Conservation (phyloP, 108 stramenopile genomes). For the Asterionellopsis glacialis region DNA sequence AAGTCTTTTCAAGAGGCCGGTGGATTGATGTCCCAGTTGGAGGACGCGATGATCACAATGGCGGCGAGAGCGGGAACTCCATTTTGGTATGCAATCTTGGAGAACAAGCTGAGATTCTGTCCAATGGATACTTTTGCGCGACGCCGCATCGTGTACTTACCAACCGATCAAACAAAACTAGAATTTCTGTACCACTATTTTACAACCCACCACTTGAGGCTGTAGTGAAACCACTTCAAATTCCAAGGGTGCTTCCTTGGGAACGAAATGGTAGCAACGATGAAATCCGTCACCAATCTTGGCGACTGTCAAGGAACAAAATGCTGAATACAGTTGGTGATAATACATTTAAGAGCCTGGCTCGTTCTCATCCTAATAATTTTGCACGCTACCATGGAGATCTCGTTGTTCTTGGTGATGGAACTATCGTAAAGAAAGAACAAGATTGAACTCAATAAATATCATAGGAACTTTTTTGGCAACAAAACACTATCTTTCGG, state of each 20-base stretch:
- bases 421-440: conserved; percentile 17
- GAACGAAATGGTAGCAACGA: conserved; percentile 1
- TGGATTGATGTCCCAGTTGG: conserved; percentile 52
- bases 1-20: conserved; percentile 49
- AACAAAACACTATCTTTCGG: too few relatives aligned
- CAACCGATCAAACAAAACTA: conserved; percentile 18
- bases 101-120: conserved; percentile 53
- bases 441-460: not conserved
- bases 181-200: conserved; percentile 55
- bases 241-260: conserved; percentile 2
- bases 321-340: conserved; percentile 49
- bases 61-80: conserved; percentile 7
- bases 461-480: not conserved
- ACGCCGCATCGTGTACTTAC: conserved; percentile 63
- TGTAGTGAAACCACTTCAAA: conserved; percentile 36
- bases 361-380: conserved; percentile 51
- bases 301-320: conserved; percentile 34
- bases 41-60: not conserved
- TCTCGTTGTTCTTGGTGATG: conserved; percentile 40
- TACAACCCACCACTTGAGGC: conserved; percentile 63
- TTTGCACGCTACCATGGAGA: conserved; percentile 51
- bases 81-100: conserved; percentile 63
- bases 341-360: conserved; percentile 70
- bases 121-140: conserved; percentile 52
- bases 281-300: conserved; percentile 28